Evolutionary conservation across 192 early-diverging fungal genomes (phyloP).

Genomic region (Coemansia sp.): DNA sequence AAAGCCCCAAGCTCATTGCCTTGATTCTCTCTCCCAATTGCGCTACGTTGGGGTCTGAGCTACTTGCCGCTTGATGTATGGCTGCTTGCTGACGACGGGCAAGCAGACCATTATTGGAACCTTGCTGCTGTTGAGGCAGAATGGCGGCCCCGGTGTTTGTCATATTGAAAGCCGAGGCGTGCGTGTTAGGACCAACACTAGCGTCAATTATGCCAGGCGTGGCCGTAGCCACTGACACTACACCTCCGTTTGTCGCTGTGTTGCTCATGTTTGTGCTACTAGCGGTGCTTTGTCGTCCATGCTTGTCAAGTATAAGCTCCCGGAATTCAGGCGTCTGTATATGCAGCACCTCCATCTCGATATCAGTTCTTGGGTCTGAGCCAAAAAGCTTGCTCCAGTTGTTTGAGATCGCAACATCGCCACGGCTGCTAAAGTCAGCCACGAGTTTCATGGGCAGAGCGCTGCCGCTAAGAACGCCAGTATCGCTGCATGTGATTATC

Average conservation of each 20-base stretch:
- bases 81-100: conserved; percentile 12
- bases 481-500: conserved; percentile 19
- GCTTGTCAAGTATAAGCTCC: conserved; percentile 23
- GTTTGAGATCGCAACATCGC: conserved; percentile 35
- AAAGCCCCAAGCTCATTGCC: conserved; percentile 17
- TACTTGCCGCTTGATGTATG: background rate
- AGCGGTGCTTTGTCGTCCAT: conserved; percentile 13
- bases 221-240: background rate
- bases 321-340: conserved; percentile 32
- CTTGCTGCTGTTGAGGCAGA: background rate
- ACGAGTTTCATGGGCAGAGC: conserved; percentile 24
- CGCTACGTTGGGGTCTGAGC: background rate
- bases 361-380: conserved; percentile 14
- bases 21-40: conserved; percentile 16
- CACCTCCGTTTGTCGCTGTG: background rate
- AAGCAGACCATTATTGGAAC: background rate
- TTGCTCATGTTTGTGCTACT: background rate
- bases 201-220: background rate
- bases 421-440: conserved; percentile 32
- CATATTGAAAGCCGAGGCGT: background rate
- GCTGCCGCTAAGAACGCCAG: conserved; percentile 13
- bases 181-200: background rate
- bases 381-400: conserved; percentile 46
- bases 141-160: background rate
- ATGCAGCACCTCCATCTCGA: conserved; percentile 33